Evolutionary conservation across 805 yeast species (phyloP).

Genomic region (Cyberlindnera maclurae): DNA sequence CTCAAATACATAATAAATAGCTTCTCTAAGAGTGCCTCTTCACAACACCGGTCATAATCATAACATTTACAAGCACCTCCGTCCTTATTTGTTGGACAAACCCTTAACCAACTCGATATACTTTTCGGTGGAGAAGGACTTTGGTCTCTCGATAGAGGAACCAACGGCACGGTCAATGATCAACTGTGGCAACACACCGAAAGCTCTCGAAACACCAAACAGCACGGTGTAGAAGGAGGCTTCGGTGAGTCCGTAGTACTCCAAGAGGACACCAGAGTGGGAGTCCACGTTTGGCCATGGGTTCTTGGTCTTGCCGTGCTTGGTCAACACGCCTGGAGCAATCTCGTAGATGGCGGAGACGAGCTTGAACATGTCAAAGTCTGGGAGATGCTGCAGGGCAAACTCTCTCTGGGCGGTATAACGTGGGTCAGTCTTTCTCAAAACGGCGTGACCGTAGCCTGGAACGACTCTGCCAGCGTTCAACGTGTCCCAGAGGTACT

Average conservation of each 20-base stretch:
- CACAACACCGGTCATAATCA: slow-evolving; percentile 3
- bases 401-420: slow-evolving; percentile 82
- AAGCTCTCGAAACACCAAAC: slow-evolving; percentile 82
- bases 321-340: slow-evolving; percentile 72
- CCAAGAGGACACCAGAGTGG: slow-evolving; percentile 78
- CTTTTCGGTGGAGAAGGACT: slow-evolving; percentile 90
- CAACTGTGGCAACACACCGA: slow-evolving; percentile 81
- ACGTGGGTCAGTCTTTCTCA: slow-evolving; percentile 86
- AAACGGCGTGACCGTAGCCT: slow-evolving; percentile 85
- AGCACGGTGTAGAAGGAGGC: slow-evolving; percentile 78
- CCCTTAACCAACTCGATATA: slow-evolving; percentile 71
- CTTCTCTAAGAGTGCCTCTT: background rate
- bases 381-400: slow-evolving; percentile 69
- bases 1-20: background rate
- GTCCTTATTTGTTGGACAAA: slow-evolving; percentile 21
- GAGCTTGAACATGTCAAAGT: slow-evolving; percentile 70
- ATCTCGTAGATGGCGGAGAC: slow-evolving; percentile 74
- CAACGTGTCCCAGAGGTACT: slow-evolving; percentile 71
- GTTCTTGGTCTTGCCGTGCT: slow-evolving; percentile 87
- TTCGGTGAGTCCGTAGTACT: slow-evolving; percentile 80
- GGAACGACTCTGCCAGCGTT: slow-evolving; percentile 82
- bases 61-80: slow-evolving; percentile 3
- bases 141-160: slow-evolving; percentile 81
- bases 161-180: slow-evolving; percentile 82
- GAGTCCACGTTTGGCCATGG: slow-evolving; percentile 93